Conservation (phyloP, 305 asterid genomes). For the Solanum aculeatissimum region DNA sequence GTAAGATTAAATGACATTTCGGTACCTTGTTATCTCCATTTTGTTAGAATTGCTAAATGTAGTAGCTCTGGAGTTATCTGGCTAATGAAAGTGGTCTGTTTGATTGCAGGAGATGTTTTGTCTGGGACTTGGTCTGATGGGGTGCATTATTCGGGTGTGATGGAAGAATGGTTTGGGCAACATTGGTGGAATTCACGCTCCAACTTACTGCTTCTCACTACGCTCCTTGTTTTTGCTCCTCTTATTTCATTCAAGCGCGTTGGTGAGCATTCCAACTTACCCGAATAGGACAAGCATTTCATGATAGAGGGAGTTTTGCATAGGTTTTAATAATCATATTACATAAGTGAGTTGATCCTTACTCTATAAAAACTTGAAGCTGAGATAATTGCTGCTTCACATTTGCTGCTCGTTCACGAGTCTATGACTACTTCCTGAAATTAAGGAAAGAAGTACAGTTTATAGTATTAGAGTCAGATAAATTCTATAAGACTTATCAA, state of each 20-base stretch:
- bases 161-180: constrained; percentile 88
- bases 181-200: constrained; percentile 77
- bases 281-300: neutral
- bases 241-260: constrained; percentile 77
- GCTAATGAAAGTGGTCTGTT: neutral
- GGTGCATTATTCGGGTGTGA: constrained; percentile 67
- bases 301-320: neutral
- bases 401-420: neutral
- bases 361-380: neutral
- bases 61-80: neutral
- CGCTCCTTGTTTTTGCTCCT: constrained; percentile 57
- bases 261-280: constrained; percentile 30
- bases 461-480: neutral
- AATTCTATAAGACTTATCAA: neutral
- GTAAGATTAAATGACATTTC: neutral
- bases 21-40: neutral
- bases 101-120: constrained; percentile 65
- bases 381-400: neutral
- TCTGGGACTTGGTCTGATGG: constrained; percentile 74
- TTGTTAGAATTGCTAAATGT: neutral
- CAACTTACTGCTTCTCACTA: constrained; percentile 48
- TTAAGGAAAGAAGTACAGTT: neutral
- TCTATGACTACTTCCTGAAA: neutral
- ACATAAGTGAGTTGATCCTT: neutral
- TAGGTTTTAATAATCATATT: neutral